Evolutionary conservation across 768 basidiomycete genomes (phyloP), one percentile per base, ranked within the genome.

Genomic region (Scleroderma citrinum): DNA sequence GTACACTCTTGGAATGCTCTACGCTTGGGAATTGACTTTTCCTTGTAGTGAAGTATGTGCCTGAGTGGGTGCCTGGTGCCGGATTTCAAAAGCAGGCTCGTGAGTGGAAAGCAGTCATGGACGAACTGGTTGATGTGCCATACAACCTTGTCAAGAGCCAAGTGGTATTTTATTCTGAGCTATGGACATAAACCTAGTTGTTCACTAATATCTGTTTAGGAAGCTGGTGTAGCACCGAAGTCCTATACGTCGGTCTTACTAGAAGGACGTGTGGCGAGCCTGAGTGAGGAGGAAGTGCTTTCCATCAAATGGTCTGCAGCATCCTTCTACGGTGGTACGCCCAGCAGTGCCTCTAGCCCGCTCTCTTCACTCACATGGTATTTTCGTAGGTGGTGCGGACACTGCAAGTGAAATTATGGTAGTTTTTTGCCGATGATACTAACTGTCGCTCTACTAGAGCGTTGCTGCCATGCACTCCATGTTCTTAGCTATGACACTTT

Each of bases 171-270:
- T 19, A 14, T 23, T n/a, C 17, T 2, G 17, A 38, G 10, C 3
- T 13, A 24, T 42, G 13, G 29, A 10, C 12, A 7, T 29, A 13
- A n/a, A 11, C 34, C 16, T 29, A 26, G 21, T 24, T 26, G 2
- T 3, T 11, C 26, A 16, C 32, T 32, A 21, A 31, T 35, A n/a
- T 35, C 13, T 35, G 34, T 35, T 35, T 39, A 85, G 82, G 72
- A 69, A 39, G 69, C 74, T 51, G 79, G 81, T 35, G 74, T 32
- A 20, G 47, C 39, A 13, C n/a, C 11, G 3, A 47, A 36, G 3
- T 83, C 79, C 12, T 80, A 78, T 59, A 74, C 76, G 4, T 80
- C 80, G 13, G 66, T 68, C n/a, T 58, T 78, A 36, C 70, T 82
- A 24, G 76, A 81, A 53, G 68, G 65, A 34, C 77, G 76, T 56